phyloP scores from a whole-genome alignment of 306 rosid genomes.

The barrel medic (Medicago truncatula) region DNA sequence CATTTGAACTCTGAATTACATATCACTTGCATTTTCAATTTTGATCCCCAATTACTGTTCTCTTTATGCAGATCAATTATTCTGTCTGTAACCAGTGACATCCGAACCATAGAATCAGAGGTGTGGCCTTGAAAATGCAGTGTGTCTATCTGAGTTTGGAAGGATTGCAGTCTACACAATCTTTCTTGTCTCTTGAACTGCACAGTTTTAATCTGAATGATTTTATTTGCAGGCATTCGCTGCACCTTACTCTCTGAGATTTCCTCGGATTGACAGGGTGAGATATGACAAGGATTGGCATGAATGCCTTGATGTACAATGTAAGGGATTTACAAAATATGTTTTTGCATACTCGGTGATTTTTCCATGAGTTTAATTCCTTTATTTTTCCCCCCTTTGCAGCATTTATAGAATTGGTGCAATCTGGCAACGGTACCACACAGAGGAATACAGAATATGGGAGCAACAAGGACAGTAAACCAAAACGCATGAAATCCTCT shows the following conservation, averaged over 20 bases:
- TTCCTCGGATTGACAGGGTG: constrained; percentile 93
- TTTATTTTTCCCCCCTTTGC: constrained; percentile 43
- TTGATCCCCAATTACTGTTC: constrained; percentile 27
- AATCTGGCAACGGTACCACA: constrained; percentile 84
- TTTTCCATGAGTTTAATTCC: constrained; percentile 27
- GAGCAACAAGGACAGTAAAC: constrained; percentile 59
- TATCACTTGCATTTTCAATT: constrained; percentile 23
- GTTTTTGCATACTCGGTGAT: constrained; percentile 42
- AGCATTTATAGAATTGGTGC: constrained; percentile 92
- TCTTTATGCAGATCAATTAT: constrained; percentile 55
- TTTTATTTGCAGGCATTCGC: constrained; percentile 74
- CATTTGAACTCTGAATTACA: constrained; percentile 9
- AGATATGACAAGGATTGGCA: constrained; percentile 94
- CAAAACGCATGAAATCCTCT: constrained; percentile 56
- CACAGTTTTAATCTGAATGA: constrained; percentile 34
- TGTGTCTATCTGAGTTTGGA: constrained; percentile 32
- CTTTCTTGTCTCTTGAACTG: constrained; percentile 36
- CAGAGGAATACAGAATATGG: constrained; percentile 60
- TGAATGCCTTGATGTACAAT: constrained; percentile 95
- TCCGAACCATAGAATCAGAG: constrained; percentile 90
- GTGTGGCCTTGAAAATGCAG: constrained; percentile 53
- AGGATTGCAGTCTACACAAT: constrained; percentile 25
- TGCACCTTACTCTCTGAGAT: constrained; percentile 91
- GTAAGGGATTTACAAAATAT: constrained; percentile 55
- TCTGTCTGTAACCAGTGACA: constrained; percentile 85